Conservation (phyloP, 2,329 filamentous ascomycete genomes). For the Neonectria punicea region DNA sequence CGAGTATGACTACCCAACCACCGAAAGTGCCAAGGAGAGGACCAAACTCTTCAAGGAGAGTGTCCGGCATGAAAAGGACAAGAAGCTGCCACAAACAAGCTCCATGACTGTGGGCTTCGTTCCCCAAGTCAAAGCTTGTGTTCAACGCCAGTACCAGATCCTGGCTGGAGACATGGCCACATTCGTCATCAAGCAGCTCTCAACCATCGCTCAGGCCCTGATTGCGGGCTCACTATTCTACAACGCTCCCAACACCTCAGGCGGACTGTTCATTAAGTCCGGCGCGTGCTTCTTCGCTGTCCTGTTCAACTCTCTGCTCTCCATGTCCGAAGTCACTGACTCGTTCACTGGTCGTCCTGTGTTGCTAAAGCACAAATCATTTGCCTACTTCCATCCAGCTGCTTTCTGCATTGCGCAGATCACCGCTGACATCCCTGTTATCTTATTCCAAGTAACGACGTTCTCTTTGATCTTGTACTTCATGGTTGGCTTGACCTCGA, state of each 20-base stretch:
- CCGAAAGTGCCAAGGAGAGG: conserved; percentile 57
- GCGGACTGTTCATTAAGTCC: conserved; percentile 71
- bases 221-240: conserved; percentile 76
- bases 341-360: conserved; percentile 70
- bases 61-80: conserved; percentile 65
- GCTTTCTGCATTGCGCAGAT: conserved; percentile 69
- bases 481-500: conserved; percentile 66
- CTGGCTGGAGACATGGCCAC: conserved; percentile 69
- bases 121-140: conserved; percentile 65
- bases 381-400: conserved; percentile 67
- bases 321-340: conserved; percentile 74
- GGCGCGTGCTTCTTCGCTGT: conserved; percentile 74
- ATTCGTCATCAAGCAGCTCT: conserved; percentile 71
- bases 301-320: conserved; percentile 69
- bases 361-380: conserved; percentile 67
- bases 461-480: conserved; percentile 72
- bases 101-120: conserved; percentile 66
- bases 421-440: conserved; percentile 64
- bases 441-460: conserved; percentile 66
- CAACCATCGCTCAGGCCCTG: conserved; percentile 67
- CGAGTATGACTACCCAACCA: conserved; percentile 68
- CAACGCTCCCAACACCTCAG: conserved; percentile 65
- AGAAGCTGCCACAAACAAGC: conserved; percentile 62
- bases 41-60: conserved; percentile 65
- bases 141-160: conserved; percentile 72